Evolutionary conservation across 352 stramenopile species (phyloP).

Genomic region (Phytopythium montanum): DNA sequence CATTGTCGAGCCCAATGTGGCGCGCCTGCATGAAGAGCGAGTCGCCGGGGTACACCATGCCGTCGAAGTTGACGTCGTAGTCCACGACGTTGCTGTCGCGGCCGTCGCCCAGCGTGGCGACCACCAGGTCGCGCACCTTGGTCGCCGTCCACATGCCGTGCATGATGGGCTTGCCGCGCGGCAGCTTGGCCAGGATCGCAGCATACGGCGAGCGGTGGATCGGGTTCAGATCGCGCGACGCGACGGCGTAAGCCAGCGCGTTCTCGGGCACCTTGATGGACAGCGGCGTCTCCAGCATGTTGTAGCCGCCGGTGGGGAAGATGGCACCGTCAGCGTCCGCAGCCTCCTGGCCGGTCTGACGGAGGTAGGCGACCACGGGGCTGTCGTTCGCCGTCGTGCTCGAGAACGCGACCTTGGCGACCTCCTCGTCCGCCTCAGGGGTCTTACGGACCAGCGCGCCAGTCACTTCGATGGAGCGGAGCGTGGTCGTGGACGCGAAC

Average conservation of each 20-base stretch:
- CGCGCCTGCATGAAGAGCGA: slow-evolving; percentile 75
- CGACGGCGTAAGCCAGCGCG: slow-evolving; percentile 68
- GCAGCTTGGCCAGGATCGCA: slow-evolving; percentile 70
- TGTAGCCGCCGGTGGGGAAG: slow-evolving; percentile 53
- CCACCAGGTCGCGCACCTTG: slow-evolving; percentile 74
- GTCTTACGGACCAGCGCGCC: slow-evolving; percentile 41
- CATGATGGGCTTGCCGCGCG: slow-evolving; percentile 78
- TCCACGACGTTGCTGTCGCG: slow-evolving; percentile 67
- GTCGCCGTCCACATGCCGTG: slow-evolving; percentile 86
- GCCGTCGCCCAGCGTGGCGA: slow-evolving; percentile 39
- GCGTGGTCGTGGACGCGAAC: slow-evolving; percentile 36
- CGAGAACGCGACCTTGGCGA: slow-evolving; percentile 29
- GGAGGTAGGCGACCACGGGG: slow-evolving; percentile 42
- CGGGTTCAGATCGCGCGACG: slow-evolving; percentile 83
- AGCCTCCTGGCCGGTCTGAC: slow-evolving; percentile 20
- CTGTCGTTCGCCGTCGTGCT: slow-evolving; percentile 42
- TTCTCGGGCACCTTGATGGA: slow-evolving; percentile 60
- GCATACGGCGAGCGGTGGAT: slow-evolving; percentile 82
- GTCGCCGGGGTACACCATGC: slow-evolving; percentile 86
- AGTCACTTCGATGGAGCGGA: slow-evolving; percentile 46
- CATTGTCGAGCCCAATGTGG: slow-evolving; percentile 59
- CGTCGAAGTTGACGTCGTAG: slow-evolving; percentile 81
- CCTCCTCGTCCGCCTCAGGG: slow-evolving; percentile 25
- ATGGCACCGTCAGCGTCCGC: slow-evolving; percentile 17
- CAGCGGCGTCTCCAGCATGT: slow-evolving; percentile 64